phyloP scores from a whole-genome alignment of 768 basidiomycete genomes.

The Suillus subaureus region DNA sequence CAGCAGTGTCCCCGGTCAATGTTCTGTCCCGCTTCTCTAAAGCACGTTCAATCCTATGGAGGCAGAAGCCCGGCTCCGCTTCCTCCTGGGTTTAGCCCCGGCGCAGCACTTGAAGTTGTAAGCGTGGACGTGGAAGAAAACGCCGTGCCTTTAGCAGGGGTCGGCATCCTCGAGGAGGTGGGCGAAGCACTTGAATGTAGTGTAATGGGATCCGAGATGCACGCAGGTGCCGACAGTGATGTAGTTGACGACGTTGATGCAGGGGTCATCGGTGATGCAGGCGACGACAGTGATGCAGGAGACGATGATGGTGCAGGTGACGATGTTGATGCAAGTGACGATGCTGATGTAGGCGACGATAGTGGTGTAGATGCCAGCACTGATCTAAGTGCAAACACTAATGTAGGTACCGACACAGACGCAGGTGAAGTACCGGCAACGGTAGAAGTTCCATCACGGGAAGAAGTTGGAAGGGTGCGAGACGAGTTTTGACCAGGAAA shows the following conservation, averaged over 20 bases:
- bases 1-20: neutral
- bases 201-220: neutral
- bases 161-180: neutral
- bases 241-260: no score
- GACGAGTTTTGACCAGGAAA: slow-evolving; percentile 27
- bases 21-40: neutral
- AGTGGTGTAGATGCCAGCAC: no score
- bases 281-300: no score
- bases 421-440: neutral
- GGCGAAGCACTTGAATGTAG: neutral
- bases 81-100: neutral
- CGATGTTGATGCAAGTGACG: no score
- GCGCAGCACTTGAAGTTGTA: neutral
- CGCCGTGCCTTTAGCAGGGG: neutral
- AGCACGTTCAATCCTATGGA: neutral
- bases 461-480: slow-evolving; percentile 7
- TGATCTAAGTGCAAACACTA: no score
- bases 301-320: no score
- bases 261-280: no score
- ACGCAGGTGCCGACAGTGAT: no score
- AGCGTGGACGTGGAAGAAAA: neutral
- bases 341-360: no score
- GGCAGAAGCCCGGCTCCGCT: neutral
- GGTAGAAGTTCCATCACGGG: neutral
- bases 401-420: neutral